phyloP scores from a whole-genome alignment of 23 red algal species.

The Chondrus crispus region DNA sequence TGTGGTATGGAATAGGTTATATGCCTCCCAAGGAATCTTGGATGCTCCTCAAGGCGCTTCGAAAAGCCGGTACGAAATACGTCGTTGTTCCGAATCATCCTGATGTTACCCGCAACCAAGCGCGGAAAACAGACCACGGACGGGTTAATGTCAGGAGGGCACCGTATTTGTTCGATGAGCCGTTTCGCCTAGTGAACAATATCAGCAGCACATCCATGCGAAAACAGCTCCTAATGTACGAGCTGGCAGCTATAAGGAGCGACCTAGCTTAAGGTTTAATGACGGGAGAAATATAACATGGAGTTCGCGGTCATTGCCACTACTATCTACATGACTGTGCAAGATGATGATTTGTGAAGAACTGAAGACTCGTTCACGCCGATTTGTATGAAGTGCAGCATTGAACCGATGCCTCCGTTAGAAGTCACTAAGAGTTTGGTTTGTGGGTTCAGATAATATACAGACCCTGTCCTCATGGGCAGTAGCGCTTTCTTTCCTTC shows the following conservation, averaged over 20 bases:
- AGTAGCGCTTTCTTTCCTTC: slow-evolving; percentile 6
- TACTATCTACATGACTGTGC: slow-evolving; percentile 31
- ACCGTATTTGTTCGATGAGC: slow-evolving; percentile 55
- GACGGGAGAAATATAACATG: background rate
- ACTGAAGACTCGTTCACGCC: slow-evolving; percentile 60
- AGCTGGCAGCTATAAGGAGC: slow-evolving; percentile 11
- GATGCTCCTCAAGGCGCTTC: slow-evolving; percentile 40
- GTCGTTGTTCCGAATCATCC: slow-evolving; percentile 58
- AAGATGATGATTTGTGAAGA: slow-evolving; percentile 14
- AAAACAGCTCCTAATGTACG: slow-evolving; percentile 63
- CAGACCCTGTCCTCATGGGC: slow-evolving; percentile 26
- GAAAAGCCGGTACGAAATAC: slow-evolving; percentile 32
- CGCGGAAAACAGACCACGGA: slow-evolving; percentile 1
- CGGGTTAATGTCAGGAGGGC: slow-evolving; percentile 57
- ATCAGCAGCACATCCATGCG: slow-evolving; percentile 25
- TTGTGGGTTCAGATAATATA: slow-evolving; percentile 54
- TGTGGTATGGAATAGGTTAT: slow-evolving; percentile 61
- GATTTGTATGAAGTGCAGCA: slow-evolving; percentile 44
- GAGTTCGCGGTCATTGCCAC: background rate
- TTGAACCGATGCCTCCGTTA: background rate
- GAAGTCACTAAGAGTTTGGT: slow-evolving; percentile 32
- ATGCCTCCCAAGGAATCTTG: slow-evolving; percentile 28
- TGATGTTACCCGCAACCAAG: slow-evolving; percentile 38
- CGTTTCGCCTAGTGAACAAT: slow-evolving; percentile 58
- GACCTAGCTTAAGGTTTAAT: background rate